Evolutionary conservation across 176 grass and related monocot species (phyloP).

Genomic region (Juncus effusus): DNA sequence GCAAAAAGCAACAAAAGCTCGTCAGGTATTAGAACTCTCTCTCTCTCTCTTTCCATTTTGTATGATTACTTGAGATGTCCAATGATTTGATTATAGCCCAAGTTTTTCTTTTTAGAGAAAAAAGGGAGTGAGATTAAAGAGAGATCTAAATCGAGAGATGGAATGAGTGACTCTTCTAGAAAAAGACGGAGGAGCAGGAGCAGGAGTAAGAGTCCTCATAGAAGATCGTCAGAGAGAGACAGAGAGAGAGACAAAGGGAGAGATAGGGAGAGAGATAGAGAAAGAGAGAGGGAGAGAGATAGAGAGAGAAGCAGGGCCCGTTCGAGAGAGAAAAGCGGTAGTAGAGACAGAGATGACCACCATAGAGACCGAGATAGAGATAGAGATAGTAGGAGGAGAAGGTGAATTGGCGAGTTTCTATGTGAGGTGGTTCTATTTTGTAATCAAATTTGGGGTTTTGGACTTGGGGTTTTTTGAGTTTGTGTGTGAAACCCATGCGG

Average conservation of each 20-base stretch:
- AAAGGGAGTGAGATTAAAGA: constrained; percentile 57
- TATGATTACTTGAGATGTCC: not conserved
- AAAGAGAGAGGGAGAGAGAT: constrained; percentile 45
- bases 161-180: constrained; percentile 47
- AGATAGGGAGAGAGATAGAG: constrained; percentile 38
- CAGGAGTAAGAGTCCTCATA: constrained; percentile 65
- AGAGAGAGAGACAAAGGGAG: constrained; percentile 31
- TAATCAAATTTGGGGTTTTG: no score
- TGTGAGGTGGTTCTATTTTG: no score
- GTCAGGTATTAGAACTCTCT: constrained; percentile 46
- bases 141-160: constrained; percentile 30
- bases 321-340: constrained; percentile 55
- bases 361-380: constrained; percentile 56
- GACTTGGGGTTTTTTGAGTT: no score
- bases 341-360: constrained; percentile 62
- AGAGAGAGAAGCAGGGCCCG: constrained; percentile 47
- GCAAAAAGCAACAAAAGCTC: constrained; percentile 47
- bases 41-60: not conserved
- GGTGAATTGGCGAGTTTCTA: constrained; percentile 4
- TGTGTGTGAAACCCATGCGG: no score
- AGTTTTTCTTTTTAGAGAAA: constrained; percentile 39
- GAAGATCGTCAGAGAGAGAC: constrained; percentile 60
- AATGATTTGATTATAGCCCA: not conserved
- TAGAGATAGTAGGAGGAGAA: constrained; percentile 51
- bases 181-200: constrained; percentile 57